phyloP scores from a whole-genome alignment of 73 alveolate genomes.

The Paramecium caudatum region DNA sequence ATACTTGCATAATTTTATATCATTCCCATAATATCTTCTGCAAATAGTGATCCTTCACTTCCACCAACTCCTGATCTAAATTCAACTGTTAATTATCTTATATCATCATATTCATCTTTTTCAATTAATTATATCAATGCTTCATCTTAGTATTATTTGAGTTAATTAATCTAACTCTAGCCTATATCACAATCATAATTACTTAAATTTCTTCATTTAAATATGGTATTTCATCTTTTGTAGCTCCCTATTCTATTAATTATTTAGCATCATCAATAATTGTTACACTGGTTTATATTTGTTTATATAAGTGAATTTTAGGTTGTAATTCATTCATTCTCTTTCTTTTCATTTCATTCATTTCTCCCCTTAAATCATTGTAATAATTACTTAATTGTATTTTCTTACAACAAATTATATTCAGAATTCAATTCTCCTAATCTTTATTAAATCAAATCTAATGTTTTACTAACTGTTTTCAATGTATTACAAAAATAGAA shows the following conservation, averaged over 20 bases:
- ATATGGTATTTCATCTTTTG: not conserved
- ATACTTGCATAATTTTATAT: constrained; percentile 71
- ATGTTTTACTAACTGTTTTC: not conserved
- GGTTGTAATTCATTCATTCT: constrained; percentile 65
- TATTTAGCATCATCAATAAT: constrained; percentile 17
- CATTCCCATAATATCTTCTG: constrained; percentile 88
- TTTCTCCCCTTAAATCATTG: constrained; percentile 17
- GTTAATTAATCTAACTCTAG: constrained; percentile 39
- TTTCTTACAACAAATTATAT: not conserved
- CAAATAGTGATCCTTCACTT: constrained; percentile 86
- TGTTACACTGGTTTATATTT: constrained; percentile 22
- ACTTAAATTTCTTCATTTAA: constrained; percentile 52
- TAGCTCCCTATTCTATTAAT: not conserved
- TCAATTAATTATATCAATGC: constrained; percentile 51
- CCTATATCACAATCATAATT: not conserved
- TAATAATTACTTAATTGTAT: not conserved
- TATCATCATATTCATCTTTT: constrained; percentile 78
- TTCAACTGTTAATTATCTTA: constrained; percentile 81
- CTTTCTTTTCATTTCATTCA: constrained; percentile 28
- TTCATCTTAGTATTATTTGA: constrained; percentile 63
- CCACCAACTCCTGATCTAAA: constrained; percentile 94
- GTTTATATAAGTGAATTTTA: constrained; percentile 43
- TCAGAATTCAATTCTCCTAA: constrained; percentile 19
- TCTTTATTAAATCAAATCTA: constrained; percentile 3
- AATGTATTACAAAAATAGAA: constrained; percentile 2